phyloP scores from a whole-genome alignment of 1,284 basidiomycete genomes.

The Rhodotorula sp. region DNA sequence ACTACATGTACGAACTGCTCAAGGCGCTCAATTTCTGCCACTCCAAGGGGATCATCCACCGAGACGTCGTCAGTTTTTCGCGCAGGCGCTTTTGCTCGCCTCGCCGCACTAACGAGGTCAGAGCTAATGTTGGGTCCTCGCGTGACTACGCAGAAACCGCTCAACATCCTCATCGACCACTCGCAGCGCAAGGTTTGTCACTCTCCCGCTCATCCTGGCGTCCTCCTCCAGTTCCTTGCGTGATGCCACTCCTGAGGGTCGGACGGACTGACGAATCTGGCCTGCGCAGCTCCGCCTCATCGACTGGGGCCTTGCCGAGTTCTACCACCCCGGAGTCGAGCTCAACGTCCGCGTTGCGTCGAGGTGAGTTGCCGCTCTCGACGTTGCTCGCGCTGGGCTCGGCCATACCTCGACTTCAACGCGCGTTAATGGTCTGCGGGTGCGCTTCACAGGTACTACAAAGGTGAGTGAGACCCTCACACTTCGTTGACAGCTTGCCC shows the following conservation, averaged over 20 bases:
- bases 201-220: too few species aligned
- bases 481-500: too few species aligned
- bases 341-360: slow-evolving; percentile 94
- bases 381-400: too few species aligned
- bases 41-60: slow-evolving; percentile 97
- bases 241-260: too few species aligned
- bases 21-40: slow-evolving; percentile 98
- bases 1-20: slow-evolving; percentile 93
- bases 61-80: slow-evolving; percentile 7
- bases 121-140: too few species aligned
- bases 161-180: slow-evolving; percentile 99
- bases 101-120: too few species aligned
- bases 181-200: slow-evolving; percentile 76
- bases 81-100: too few species aligned
- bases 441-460: slow-evolving; percentile 15
- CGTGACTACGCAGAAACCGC: slow-evolving; percentile 63
- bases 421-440: too few species aligned
- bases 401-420: too few species aligned
- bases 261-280: too few species aligned
- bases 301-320: slow-evolving; percentile 98
- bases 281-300: slow-evolving; percentile 75
- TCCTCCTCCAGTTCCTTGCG: too few species aligned
- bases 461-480: slow-evolving; percentile 9
- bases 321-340: slow-evolving; percentile 89
- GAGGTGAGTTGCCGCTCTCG: not conserved